phyloP scores from a whole-genome alignment of 805 yeast species.

The Wickerhamiella domercqiae region DNA sequence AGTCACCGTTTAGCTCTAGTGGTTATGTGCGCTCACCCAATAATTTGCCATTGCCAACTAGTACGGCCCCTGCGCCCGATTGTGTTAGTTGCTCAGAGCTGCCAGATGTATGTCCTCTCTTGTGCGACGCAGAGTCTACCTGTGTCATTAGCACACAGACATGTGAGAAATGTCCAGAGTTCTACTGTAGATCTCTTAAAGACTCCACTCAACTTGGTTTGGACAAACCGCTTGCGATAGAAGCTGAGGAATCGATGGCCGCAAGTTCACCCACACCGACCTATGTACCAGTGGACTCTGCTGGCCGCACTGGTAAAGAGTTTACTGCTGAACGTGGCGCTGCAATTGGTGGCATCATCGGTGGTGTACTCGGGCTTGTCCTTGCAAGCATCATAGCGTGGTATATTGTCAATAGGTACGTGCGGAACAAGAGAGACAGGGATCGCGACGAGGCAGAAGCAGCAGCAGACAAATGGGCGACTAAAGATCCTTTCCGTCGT shows the following conservation, averaged over 20 bases:
- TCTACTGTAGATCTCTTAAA: neutral
- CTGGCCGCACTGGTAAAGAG: neutral
- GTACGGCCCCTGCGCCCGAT: neutral
- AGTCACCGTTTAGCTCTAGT: too few relatives aligned
- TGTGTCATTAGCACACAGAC: neutral
- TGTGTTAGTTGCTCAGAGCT: neutral
- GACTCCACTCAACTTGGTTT: neutral
- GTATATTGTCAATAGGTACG: slow-evolving; percentile 3
- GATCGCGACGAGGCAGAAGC: neutral
- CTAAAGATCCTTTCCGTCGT: neutral
- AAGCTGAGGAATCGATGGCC: neutral
- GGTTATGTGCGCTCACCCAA: too few relatives aligned
- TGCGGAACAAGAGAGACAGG: neutral
- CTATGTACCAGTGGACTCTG: neutral
- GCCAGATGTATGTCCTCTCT: neutral
- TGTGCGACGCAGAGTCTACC: neutral
- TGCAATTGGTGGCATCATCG: slow-evolving; percentile 7
- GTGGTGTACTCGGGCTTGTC: slow-evolving; percentile 9
- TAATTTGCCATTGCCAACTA: too few relatives aligned
- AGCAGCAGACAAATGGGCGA: neutral
- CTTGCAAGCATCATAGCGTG: slow-evolving; percentile 3
- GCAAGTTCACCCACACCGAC: neutral
- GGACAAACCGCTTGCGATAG: too few relatives aligned
- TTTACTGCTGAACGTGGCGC: neutral
- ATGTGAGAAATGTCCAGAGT: neutral